phyloP scores from a whole-genome alignment of 768 basidiomycete species.

The Leccinellum rugosiceps region DNA sequence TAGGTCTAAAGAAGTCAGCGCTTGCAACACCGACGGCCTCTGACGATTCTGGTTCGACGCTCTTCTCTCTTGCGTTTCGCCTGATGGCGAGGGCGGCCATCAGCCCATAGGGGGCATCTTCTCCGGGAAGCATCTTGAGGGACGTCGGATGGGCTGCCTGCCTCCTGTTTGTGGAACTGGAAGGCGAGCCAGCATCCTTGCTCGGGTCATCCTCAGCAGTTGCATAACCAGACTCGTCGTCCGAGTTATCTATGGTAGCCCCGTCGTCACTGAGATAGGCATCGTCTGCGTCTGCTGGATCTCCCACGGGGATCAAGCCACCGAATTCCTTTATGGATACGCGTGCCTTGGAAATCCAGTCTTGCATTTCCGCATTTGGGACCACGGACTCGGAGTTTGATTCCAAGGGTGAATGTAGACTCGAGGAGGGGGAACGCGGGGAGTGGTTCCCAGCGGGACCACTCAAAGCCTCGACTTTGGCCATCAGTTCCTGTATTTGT shows the following conservation, averaged over 20 bases:
- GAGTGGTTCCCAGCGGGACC: conserved; percentile 29
- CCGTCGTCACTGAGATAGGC: conserved; percentile 38
- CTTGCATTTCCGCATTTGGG: conserved; percentile 56
- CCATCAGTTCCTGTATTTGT: conserved; percentile 70
- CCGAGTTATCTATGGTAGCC: conserved; percentile 29
- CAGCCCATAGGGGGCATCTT: conserved; percentile 69
- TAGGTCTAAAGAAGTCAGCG: conserved; percentile 62
- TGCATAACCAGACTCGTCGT: conserved; percentile 34
- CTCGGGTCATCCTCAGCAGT: conserved; percentile 22
- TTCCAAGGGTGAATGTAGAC: conserved; percentile 27
- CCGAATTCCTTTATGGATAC: conserved; percentile 67
- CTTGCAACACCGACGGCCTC: conserved; percentile 64
- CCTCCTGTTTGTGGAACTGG: conserved; percentile 37
- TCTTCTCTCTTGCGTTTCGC: conserved; percentile 38
- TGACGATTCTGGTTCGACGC: conserved; percentile 43
- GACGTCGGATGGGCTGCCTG: conserved; percentile 36
- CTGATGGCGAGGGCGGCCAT: conserved; percentile 64
- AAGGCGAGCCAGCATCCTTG: conserved; percentile 29
- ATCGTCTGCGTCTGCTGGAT: conserved; percentile 48
- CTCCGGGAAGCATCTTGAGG: conserved; percentile 55
- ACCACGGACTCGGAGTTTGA: conserved; percentile 29
- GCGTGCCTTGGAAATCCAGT: conserved; percentile 76
- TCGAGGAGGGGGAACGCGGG: conserved; percentile 34
- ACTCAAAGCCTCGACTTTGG: conserved; percentile 54
- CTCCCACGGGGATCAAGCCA: conserved; percentile 60